These are phyloP conservation scores for Tritrichomonas foetus DNA, from an alignment of 208 protist species.

Conservation along the genomic window DNA sequence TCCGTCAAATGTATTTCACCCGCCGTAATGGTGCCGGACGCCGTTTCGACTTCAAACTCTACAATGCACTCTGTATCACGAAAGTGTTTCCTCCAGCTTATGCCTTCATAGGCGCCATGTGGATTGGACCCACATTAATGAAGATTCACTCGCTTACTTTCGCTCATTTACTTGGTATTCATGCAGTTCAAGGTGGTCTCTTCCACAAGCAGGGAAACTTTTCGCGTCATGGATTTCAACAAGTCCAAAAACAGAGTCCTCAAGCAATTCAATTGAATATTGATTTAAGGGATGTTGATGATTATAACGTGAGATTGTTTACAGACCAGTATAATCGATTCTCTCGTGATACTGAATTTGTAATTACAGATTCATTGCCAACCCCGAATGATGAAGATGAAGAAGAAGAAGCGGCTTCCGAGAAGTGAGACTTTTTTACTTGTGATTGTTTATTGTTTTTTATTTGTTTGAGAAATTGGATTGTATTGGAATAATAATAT, in stretches of 20 bases:
- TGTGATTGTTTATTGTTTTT: too few species aligned
- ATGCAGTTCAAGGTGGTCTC: conserved; percentile 4
- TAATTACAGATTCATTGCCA: too few species aligned
- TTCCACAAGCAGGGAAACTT: conserved; percentile 38
- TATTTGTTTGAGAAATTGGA: too few species aligned
- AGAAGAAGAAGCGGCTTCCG: too few species aligned
- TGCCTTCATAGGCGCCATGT: background rate
- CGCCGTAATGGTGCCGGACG: background rate
- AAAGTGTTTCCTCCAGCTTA: background rate
- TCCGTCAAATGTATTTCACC: background rate
- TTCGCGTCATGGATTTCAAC: background rate
- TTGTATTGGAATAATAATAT: too few species aligned
- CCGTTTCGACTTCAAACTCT: background rate
- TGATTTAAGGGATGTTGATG: background rate
- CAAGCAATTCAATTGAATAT: too few species aligned
- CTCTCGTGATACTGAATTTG: conserved; percentile 6
- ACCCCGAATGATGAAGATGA: too few species aligned
- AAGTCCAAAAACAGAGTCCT: background rate
- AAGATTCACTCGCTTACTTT: background rate
- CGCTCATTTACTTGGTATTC: background rate
- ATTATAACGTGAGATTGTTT: background rate
- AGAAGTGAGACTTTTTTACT: too few species aligned
- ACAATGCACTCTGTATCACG: background rate
- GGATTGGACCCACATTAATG: background rate
- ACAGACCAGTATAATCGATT: background rate